phyloP scores from a whole-genome alignment of 75 land plant genomes.

The Chamaecyparis obtusa region DNA sequence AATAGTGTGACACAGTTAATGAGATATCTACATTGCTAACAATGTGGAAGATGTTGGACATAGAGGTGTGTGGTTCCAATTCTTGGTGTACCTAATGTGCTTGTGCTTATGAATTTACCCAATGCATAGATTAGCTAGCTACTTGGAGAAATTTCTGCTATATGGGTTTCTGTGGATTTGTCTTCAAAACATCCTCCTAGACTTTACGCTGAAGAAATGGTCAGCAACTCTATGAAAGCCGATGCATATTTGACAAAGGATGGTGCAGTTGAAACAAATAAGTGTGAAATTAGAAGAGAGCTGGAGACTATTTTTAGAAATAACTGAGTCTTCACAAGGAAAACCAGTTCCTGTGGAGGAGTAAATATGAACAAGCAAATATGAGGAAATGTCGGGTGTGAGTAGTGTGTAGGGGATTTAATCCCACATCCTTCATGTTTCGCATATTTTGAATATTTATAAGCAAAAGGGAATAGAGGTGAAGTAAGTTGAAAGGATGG shows the following conservation, averaged over 20 bases:
- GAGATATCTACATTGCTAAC: no score
- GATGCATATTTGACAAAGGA: constrained; percentile 42
- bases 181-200: constrained; percentile 84
- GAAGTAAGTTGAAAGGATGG: no score
- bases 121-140: constrained; percentile 54
- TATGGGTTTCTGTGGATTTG: constrained; percentile 92
- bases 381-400: no score
- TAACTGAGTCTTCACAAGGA: constrained; percentile 43
- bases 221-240: constrained; percentile 59
- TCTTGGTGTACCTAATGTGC: constrained; percentile 99
- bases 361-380: no score
- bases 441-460: no score
- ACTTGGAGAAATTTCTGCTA: constrained; percentile 89
- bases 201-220: constrained; percentile 81
- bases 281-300: constrained; percentile 9
- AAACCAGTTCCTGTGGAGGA: no score
- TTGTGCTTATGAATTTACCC: constrained; percentile 81
- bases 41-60: constrained; percentile 70
- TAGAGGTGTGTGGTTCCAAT: constrained; percentile 80
- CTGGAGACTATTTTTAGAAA: constrained; percentile 15
- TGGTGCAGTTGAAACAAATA: not conserved
- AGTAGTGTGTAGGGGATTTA: no score
- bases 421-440: no score
- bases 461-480: no score
- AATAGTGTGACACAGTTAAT: constrained; percentile 35